Evolutionary conservation across 352 stramenopile species (phyloP).

Genomic region (Globisporangium splendens): DNA sequence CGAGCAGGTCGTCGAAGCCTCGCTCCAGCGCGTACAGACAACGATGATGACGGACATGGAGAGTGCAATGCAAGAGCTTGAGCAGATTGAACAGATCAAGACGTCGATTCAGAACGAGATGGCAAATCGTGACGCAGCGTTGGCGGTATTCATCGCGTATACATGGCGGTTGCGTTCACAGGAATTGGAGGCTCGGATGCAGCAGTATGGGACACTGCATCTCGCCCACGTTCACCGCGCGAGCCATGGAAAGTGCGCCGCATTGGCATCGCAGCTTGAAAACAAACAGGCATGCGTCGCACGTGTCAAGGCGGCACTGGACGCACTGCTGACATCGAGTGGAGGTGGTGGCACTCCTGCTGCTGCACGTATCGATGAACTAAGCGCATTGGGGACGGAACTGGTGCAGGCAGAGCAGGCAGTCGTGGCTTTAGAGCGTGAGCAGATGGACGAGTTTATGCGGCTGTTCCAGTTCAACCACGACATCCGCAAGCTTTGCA

Average conservation of each 20-base stretch:
- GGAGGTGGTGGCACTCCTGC: too few species aligned
- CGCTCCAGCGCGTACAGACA: constrained; percentile 2
- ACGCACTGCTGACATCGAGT: too few species aligned
- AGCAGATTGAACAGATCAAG: not conserved
- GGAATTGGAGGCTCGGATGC: not conserved
- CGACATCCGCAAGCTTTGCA: constrained; percentile 16
- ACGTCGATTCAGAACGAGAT: not conserved
- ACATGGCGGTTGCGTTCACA: too few species aligned
- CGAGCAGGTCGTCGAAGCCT: constrained; percentile 25
- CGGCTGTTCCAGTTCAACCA: not conserved
- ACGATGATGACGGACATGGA: not conserved
- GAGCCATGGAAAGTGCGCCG: constrained; percentile 42
- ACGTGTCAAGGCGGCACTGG: too few species aligned
- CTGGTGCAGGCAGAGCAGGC: constrained; percentile 21
- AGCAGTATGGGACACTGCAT: constrained; percentile 15
- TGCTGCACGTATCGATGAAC: constrained; percentile 8
- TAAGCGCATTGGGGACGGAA: constrained; percentile 15
- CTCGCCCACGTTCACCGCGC: constrained; percentile 36
- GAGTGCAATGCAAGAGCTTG: not conserved
- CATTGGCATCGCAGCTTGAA: constrained; percentile 33
- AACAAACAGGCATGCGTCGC: constrained; percentile 22
- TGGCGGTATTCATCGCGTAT: not conserved
- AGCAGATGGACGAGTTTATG: not conserved
- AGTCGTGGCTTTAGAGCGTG: constrained; percentile 11
- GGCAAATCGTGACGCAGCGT: not conserved